A percentile compares a stretch with the other conserved stretches of the same genome.
These are phyloP conservation scores for Adansonia gregorii DNA, from an alignment of 441 rosid genomes.

Conservation along the genomic window DNA sequence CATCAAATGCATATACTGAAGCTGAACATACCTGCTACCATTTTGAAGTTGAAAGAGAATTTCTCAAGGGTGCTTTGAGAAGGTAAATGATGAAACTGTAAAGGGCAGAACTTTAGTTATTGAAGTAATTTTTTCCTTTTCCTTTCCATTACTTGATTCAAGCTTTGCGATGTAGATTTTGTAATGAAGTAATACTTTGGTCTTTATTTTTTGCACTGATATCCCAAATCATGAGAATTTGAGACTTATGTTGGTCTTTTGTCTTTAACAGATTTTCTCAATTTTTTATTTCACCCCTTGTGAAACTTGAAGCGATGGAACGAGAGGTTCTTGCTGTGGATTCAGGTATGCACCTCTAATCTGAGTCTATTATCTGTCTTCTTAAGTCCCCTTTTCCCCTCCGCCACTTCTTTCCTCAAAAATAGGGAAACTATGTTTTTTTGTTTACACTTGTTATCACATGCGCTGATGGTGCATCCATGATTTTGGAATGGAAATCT, in stretches of 20 bases:
- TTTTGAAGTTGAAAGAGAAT: conserved; percentile 92
- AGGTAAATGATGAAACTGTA: conserved; percentile 54
- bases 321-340: conserved; percentile 96
- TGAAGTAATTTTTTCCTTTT: conserved; percentile 12
- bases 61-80: conserved; percentile 78
- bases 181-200: conserved; percentile 13
- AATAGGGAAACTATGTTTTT: neutral
- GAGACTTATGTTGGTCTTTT: conserved; percentile 30
- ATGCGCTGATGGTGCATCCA: conserved; percentile 20
- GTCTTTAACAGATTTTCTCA: conserved; percentile 83
- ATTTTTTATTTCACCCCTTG: conserved; percentile 93
- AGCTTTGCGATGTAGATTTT: neutral
- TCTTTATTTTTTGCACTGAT: neutral
- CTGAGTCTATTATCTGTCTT: conserved; percentile 15
- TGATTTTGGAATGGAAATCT: conserved; percentile 26
- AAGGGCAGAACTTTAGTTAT: conserved; percentile 14
- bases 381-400: neutral
- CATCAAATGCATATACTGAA: conserved; percentile 96
- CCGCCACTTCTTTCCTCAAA: neutral
- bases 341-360: conserved; percentile 61
- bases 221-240: conserved; percentile 16
- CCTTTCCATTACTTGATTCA: conserved; percentile 1
- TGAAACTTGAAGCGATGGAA: conserved; percentile 94
- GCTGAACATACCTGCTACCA: conserved; percentile 95
- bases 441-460: conserved; percentile 6